Base-by-base conservation (phyloP, 345 rosid species). In the Camelina laxa region DNA sequence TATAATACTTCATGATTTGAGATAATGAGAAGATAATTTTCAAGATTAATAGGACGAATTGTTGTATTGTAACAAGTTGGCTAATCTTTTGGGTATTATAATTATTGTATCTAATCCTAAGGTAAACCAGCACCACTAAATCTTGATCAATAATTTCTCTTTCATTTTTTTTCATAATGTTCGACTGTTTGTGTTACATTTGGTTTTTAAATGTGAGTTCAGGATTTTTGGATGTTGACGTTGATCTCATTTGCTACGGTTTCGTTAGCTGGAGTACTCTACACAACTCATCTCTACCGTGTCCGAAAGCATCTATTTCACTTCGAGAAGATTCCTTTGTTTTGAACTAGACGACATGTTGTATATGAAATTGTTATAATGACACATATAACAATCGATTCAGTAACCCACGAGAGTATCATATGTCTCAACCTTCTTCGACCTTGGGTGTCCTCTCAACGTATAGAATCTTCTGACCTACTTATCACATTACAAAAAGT, bases 171-270 rank as follows among this genome's bases (percentile, higher is more conserved):
- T 19, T 65, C 42, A 22, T 55, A 30, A 53, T 42, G 30, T 30
- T 45, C n/a, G n/a, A n/a, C n/a, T n/a, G n/a, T n/a, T n/a, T n/a
- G n/a, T 62, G 57, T 60, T 59, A 35, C 35, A 5, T 14, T 15
- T 8, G 22, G 12, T 59, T 39, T 24, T 59, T 16, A 16, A 6
- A 20, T 50, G 9, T 31, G 53, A 47, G 62, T 64, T 53, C 87
- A 89, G 97, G 94, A 91, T 57, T 89, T 91, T 82, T 89, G 98
- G 96, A 81, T 86, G 84, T 63, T 93, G 91, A 87, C n/a, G 48
- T 61, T 89, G 75, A 10, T 88, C 47, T 91, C 97, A 2, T 79
- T 84, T 58, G 4, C 41, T 7, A 85, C 79, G 0, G 87, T 79
- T 31, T 87, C 91, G 4, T 5, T 83, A 60, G 89, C 97, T 3